Conservation (phyloP, 2,329 filamentous ascomycete genomes). For the Pseudocercospora pini-densiflorae region DNA sequence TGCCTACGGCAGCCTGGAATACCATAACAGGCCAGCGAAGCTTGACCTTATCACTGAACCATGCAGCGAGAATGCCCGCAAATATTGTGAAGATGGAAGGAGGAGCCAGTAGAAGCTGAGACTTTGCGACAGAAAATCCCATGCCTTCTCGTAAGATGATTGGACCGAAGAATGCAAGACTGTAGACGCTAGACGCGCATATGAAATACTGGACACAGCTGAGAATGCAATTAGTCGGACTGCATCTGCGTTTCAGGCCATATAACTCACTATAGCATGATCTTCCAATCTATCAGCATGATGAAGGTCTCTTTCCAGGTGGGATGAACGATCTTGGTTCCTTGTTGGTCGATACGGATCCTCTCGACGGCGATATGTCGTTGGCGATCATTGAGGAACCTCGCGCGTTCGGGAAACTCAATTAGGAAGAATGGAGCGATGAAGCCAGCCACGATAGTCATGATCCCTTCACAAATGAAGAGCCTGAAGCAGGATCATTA, state of each 20-base stretch:
- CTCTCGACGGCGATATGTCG: slow-evolving; percentile 21
- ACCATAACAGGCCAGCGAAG: slow-evolving; percentile 62
- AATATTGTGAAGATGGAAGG: slow-evolving; percentile 43
- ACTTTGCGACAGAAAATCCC: slow-evolving; percentile 62
- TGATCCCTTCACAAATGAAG: slow-evolving; percentile 13
- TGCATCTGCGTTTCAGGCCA: too few species aligned
- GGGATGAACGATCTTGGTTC: slow-evolving; percentile 16
- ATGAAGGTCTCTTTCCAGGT: slow-evolving; percentile 10
- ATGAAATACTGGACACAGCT: slow-evolving; percentile 38
- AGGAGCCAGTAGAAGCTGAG: slow-evolving; percentile 68
- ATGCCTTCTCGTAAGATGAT: slow-evolving; percentile 68
- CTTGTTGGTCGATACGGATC: slow-evolving; percentile 19
- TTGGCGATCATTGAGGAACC: slow-evolving; percentile 20
- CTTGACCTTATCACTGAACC: slow-evolving; percentile 15
- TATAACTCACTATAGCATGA: slow-evolving; percentile 34
- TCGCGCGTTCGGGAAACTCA: slow-evolving; percentile 23
- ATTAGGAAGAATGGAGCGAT: slow-evolving; percentile 10
- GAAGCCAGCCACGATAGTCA: slow-evolving; percentile 18
- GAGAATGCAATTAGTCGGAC: neutral
- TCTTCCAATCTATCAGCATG: slow-evolving; percentile 17
- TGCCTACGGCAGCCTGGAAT: slow-evolving; percentile 63
- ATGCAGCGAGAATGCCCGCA: slow-evolving; percentile 2
- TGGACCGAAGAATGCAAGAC: slow-evolving; percentile 70
- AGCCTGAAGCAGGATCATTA: neutral
- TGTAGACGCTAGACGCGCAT: slow-evolving; percentile 3